Base-by-base conservation (phyloP, 2,329 filamentous ascomycete genomes). In the Penicillium crustosum region DNA sequence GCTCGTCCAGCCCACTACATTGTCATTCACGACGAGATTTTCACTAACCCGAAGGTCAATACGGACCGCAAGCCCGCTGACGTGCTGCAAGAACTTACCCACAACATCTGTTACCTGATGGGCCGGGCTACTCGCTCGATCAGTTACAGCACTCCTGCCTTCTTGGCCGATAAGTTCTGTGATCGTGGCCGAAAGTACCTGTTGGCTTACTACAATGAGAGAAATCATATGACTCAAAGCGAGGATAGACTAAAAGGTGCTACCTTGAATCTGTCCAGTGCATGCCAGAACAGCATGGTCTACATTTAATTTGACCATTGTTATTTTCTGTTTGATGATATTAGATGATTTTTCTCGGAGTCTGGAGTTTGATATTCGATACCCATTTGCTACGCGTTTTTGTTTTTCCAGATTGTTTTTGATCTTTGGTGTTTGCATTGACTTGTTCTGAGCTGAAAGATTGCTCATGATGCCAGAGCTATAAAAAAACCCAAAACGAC, bases 1-100 rank as follows among this genome's bases (percentile, higher is more conserved):
- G 90, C 90, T 0, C 83, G 89, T 0, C 89, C 91, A 0, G 89
- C 89, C 0, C 92, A 94, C 67, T 96, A 96, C 70, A 85, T 85
- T 2, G 88, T 94, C 0, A 76, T 86, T 6, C 72, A 86, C 6
- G 86, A 89, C 62, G 86, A 89, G 70, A 84, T 90, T 48, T 89
- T 90, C 75, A 52, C 49, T 0, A 52, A 33, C 29, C 27, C 39
- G 0, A 21, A 48, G 3, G 23, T 25, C 3, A 57, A 53, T 29
- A 9, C 31, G 6, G 52, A 44, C 7, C 27, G 19, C 21, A 60
- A 52, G 19, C 53, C 65, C 0, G 33, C 59, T 3, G 63, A 67
- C 31, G 31, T 49, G 7, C 17, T 66, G 4, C 64, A 67, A 23
- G 57, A 61, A 39, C 21, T 66, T 8, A 66, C 64, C 4, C 58